Percentiles rank a stretch among this genome's conserved stretches.
phyloP scores from a whole-genome alignment of 257 asterid species.

The Nicotiana tomentosiformis region DNA sequence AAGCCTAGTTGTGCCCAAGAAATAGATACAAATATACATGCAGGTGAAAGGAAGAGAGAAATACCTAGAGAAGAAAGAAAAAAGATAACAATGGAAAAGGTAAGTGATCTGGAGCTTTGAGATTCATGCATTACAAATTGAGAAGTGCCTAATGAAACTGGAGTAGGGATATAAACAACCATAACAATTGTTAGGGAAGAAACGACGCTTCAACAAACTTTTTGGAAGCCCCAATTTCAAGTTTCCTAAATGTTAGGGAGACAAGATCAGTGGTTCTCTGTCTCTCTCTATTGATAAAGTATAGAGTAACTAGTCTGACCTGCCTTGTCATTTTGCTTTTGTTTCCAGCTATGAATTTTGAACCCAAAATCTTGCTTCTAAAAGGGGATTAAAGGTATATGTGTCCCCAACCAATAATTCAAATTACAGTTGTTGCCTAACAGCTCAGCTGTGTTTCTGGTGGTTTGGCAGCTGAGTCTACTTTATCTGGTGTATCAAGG shows the following conservation, averaged over 20 bases:
- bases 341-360: background rate
- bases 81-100: background rate
- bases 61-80: conserved; percentile 2
- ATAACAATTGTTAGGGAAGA: background rate
- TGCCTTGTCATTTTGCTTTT: background rate
- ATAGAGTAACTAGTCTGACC: background rate
- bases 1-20: background rate
- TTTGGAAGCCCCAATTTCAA: background rate
- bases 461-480: background rate
- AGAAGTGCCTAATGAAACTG: background rate
- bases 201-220: background rate
- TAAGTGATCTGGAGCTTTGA: background rate
- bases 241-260: background rate
- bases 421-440: background rate
- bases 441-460: background rate
- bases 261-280: background rate
- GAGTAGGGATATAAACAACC: background rate
- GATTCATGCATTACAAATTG: background rate
- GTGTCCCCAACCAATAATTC: background rate
- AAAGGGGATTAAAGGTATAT: background rate
- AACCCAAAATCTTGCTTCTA: background rate
- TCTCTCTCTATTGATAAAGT: background rate
- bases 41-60: background rate
- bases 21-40: background rate
- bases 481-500: background rate